Evolutionary conservation across 2,329 filamentous ascomycete genomes (phyloP).

Genomic region (Nemania bipapillata): DNA sequence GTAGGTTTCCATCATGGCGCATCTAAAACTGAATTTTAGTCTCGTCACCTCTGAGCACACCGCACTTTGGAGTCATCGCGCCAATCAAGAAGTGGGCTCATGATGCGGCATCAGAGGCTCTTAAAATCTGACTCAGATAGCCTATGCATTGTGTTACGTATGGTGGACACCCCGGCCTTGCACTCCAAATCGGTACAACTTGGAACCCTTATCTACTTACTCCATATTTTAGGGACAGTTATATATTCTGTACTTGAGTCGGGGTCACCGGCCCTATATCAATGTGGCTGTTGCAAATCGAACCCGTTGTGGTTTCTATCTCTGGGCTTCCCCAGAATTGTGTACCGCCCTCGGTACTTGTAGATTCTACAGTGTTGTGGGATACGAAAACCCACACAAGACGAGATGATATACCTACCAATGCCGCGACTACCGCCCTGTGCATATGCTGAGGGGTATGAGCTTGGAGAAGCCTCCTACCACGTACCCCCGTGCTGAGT

Average conservation of each 20-base stretch:
- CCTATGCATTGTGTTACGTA: slow-evolving; percentile 16
- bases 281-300: slow-evolving; percentile 5
- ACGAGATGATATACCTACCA: neutral
- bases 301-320: neutral
- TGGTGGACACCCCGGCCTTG: neutral
- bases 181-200: neutral
- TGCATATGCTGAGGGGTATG: too few species aligned
- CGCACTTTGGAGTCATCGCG: slow-evolving; percentile 32
- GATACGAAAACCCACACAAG: neutral
- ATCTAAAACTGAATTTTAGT: neutral
- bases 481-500: neutral
- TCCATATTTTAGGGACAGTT: slow-evolving; percentile 3
- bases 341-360: neutral
- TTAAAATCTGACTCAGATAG: slow-evolving; percentile 38
- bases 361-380: neutral
- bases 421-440: slow-evolving; percentile 16
- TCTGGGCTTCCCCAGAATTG: slow-evolving; percentile 1
- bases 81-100: slow-evolving; percentile 25
- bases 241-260: neutral
- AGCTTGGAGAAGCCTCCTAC: neutral
- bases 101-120: slow-evolving; percentile 10
- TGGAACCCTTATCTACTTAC: slow-evolving; percentile 24
- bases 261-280: slow-evolving; percentile 30
- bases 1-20: neutral
- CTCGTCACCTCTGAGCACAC: slow-evolving; percentile 34